Conservation (phyloP, 139 green algal genomes). For the Tetradesmus obliquus region DNA sequence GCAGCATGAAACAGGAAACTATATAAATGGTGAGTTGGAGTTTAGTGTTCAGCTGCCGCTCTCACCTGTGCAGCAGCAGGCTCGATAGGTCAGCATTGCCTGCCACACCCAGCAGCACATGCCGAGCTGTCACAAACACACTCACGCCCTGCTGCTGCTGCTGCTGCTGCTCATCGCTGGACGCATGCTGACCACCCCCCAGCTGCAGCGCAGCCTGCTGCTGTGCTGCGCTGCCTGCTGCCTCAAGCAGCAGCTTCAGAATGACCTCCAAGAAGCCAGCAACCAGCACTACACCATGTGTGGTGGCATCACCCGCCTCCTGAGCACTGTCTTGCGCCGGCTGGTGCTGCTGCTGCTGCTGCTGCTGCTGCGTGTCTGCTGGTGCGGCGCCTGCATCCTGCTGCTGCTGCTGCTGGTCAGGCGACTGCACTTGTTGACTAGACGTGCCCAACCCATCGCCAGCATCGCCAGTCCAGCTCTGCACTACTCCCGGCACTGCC, state of each 20-base stretch:
- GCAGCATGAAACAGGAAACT: too few species aligned
- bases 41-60: too few species aligned
- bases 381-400: background rate
- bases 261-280: conserved; percentile 23
- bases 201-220: background rate
- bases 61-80: conserved; percentile 5
- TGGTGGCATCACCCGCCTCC: conserved; percentile 22
- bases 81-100: background rate
- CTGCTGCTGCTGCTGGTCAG: conserved; percentile 17
- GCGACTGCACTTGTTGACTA: background rate
- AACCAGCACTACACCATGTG: conserved; percentile 39
- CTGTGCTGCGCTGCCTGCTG: background rate
- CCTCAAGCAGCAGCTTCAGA: conserved; percentile 14
- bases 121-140: conserved; percentile 13
- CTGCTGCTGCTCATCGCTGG: background rate
- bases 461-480: background rate
- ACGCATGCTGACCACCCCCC: background rate
- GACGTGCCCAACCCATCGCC: background rate
- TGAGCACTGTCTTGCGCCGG: background rate
- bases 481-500: background rate
- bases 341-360: conserved; percentile 7
- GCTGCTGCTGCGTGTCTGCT: background rate
- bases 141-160: background rate
- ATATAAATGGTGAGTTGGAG: too few species aligned
- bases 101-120: conserved; percentile 27